Evolutionary conservation across 1,139 yeast species (phyloP), one percentile per base, ranked within the genome.

Genomic region (Blastobotrys capitulatus): DNA sequence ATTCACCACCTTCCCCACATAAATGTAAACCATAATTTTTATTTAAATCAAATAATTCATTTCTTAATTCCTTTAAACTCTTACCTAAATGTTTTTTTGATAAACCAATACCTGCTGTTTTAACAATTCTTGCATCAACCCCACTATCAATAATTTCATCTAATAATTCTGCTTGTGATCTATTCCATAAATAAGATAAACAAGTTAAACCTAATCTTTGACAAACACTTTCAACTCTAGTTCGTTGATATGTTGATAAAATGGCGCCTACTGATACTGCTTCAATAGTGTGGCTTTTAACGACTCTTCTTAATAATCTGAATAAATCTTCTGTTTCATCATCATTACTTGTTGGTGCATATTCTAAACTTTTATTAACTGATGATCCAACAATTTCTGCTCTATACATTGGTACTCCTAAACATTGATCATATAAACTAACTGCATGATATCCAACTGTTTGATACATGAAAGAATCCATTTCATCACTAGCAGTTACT

Each of bases 1-100:
- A 92, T 66, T 92, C 98, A 1, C 98, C 98, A 19, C 98, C 98
- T 71, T 92, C 98, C 8, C 98, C 98, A 70, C 98, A 92, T 0
- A 92, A 80, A 65, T 92, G 97, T 9, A 90, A 86, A 1, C 90
- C 95, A 65, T 80, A 90, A 67, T 71, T 69, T 10, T 65, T 57
- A 61, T 90, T 85, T 56, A 90, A 70, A 38, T 72, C 72, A 10
- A 76, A 60, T 61, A 92, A 67, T 1, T 72, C 75, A 0, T 88
- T 84, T 50, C 78, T 77, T 57, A 85, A 70, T 56, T 86, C 77
- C 1, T 73, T 76, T 40, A 92, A 71, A 4, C 83, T 71, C 62
- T 78, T 76, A 1, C 94, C 95, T 53, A 92, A 71, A 67, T 89
- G 88, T 1, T 62, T 63, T 10, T 76, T 72, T 48, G 76, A 73